These are phyloP conservation scores for Plantago elongata DNA, from an alignment of 257 asterid genomes.

Conservation along the genomic window DNA sequence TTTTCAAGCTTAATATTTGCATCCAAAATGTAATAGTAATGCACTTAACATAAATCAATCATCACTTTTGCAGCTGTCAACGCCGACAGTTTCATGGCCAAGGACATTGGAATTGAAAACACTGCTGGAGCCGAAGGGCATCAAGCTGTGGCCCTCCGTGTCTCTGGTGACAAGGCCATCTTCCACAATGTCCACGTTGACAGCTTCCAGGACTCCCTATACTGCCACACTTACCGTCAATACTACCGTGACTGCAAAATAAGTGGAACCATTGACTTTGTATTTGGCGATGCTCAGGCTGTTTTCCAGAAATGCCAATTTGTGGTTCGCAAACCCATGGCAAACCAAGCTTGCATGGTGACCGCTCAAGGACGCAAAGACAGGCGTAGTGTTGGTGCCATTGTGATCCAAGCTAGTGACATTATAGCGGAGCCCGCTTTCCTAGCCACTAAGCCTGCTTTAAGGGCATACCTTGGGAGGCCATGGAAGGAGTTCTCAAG, in stretches of 20 bases:
- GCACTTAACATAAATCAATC: not conserved
- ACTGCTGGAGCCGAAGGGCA: slow-evolving; percentile 62
- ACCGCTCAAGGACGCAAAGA: slow-evolving; percentile 90
- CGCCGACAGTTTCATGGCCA: slow-evolving; percentile 58
- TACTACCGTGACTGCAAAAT: slow-evolving; percentile 60
- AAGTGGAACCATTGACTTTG: slow-evolving; percentile 72
- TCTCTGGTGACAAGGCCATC: slow-evolving; percentile 53
- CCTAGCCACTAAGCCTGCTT: slow-evolving; percentile 12
- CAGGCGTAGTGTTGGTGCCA: slow-evolving; percentile 42
- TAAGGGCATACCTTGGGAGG: slow-evolving; percentile 54
- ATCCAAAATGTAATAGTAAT: too few species aligned
- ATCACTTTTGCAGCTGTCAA: slow-evolving; percentile 35
- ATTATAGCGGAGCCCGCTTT: slow-evolving; percentile 45
- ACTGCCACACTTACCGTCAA: slow-evolving; percentile 74
- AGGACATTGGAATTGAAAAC: slow-evolving; percentile 71
- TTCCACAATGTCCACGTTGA: slow-evolving; percentile 63
- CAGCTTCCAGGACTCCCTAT: slow-evolving; percentile 72
- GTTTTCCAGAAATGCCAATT: slow-evolving; percentile 58
- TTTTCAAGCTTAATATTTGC: too few species aligned
- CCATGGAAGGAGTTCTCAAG: slow-evolving; percentile 83
- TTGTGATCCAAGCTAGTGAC: slow-evolving; percentile 44
- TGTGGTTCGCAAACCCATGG: slow-evolving; percentile 59
- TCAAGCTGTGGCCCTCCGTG: slow-evolving; percentile 76
- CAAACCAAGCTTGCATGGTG: slow-evolving; percentile 71
- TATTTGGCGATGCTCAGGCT: slow-evolving; percentile 69